Base-by-base conservation (phyloP, 1,284 basidiomycete genomes). In the Cystobasidiaceae sp. region DNA sequence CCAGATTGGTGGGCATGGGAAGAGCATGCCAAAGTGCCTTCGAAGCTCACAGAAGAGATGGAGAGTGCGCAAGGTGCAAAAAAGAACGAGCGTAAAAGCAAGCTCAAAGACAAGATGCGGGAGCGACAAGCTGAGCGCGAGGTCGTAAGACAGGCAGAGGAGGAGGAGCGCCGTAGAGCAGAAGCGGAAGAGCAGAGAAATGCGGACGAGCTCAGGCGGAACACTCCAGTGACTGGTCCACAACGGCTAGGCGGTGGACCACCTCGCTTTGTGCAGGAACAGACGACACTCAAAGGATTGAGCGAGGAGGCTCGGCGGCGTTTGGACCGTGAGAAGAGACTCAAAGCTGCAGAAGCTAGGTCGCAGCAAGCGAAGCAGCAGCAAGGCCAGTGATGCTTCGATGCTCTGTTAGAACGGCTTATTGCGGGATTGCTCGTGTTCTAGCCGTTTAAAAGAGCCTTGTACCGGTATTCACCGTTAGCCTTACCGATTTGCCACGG, bases 1-100 rank as follows among this genome's bases (percentile, higher is more conserved):
- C 87, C 90, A 0, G 87, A 88, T 34, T 85, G 85, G 85, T 92
- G 86, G 85, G 88, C 94, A 75, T 98, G 96, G 96, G 82, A 89
- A 49, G 85, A 85, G 0, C 81, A 82, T 0, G 93, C 84, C 0
- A 85, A 85, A 25, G 87, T 99, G 0, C 90, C 93, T 0, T 89
- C 87, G 57, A 85, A 83, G 1, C 76, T 97, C 67, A 93, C 85
- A 68, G 86, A 85, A 69, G 89, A 93, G 75, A 88, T 87, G 84
- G 92, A 96, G 75, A 74, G 86, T 34, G 88, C 86, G 63, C 83
- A 86, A 68, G 88, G 90, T 25, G 85, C 86, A 75, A 93, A 90
- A 81, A 90, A 88, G 79, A 89, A 88, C 67, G 86, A 86, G 50
- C 79, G 90, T 62, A 80, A 87, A 69, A 91, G 88, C 71, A 90